Evolutionary conservation across 2,329 filamentous ascomycete species (phyloP).

Genomic region (Hymenotorrendiella dingleyae): DNA sequence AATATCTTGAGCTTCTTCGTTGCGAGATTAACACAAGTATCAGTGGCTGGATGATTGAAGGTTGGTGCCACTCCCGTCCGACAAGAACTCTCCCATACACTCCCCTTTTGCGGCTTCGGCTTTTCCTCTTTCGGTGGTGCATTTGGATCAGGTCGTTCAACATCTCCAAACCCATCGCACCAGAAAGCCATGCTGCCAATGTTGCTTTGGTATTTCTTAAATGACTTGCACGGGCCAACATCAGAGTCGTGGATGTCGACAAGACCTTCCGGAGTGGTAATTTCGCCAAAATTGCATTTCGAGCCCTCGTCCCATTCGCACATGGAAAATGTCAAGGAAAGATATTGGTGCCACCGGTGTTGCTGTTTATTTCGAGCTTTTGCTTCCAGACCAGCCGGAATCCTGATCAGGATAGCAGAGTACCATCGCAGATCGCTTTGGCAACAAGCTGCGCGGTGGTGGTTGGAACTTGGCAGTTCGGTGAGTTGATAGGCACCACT

Average conservation of each 20-base stretch:
- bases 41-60: slow-evolving; percentile 9
- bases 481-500: too few species aligned
- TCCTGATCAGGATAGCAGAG: too few species aligned
- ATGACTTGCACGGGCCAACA: slow-evolving; percentile 6
- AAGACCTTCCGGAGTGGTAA: too few species aligned
- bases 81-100: slow-evolving; percentile 8
- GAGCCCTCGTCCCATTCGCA: too few species aligned
- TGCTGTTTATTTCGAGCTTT: too few species aligned
- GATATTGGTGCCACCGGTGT: too few species aligned
- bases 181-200: slow-evolving; percentile 14
- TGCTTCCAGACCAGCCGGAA: too few species aligned
- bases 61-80: neutral
- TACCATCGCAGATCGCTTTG: too few species aligned
- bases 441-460: too few species aligned
- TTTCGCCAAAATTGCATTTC: too few species aligned
- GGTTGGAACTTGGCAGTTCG: too few species aligned
- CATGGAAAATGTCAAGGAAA: too few species aligned
- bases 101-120: slow-evolving; percentile 6
- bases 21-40: slow-evolving; percentile 11
- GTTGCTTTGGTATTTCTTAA: neutral
- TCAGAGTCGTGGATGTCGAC: slow-evolving; percentile 13
- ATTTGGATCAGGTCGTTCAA: slow-evolving; percentile 7
- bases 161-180: slow-evolving; percentile 13
- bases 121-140: slow-evolving; percentile 4
- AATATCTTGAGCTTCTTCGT: slow-evolving; percentile 9